Base-by-base conservation (phyloP, 768 basidiomycete species). In the Suillus brevipes region DNA sequence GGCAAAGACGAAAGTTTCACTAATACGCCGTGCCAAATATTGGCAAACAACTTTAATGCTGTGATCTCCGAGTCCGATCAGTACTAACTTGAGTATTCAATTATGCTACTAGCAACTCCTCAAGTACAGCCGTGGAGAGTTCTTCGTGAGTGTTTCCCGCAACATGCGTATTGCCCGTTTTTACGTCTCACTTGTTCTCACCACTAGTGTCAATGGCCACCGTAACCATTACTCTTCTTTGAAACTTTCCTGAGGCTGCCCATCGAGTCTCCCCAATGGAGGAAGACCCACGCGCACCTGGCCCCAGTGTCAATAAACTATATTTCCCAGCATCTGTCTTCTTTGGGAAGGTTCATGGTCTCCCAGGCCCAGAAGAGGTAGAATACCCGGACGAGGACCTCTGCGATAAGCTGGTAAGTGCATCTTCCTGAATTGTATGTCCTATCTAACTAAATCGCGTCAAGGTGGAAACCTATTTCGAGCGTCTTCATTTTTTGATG, bases 251-350 rank as follows among this genome's bases (percentile, higher is more conserved):
- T 53, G 31, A 34, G 53, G 31, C n/a, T 13, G 53, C 53, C 28
- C 85, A 89, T 72, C 90, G 90, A 65, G 85, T 90, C 64, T 94
- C 92, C 9, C 91, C 91, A 43, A 90, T 89, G 87, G 90, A 92
- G 67, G 91, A 92, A 70, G 92, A 93, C 74, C 89, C 91, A 52
- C 85, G 84, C 60, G 89, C 87, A 28, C 90, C 91, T 28, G 89
- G 89, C 10, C 89, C 91, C 31, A 92, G 87, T 70, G 87, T 87
- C 47, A 94, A 93, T 75, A 91, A 94, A 73, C 77, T 95, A 10
- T 95, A 94, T 77, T 95, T 95, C 76, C 93, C 94, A 4, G 89
- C 93, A 4, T 86, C 90, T 20, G 87, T 95, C 55, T 94, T 91
- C 75, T 94, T 94, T 73, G 93, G 92, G 38, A 92, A 92, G 79